Evolutionary conservation across 108 stramenopile species (phyloP).

Genomic region (Skeletonema menzelii): DNA sequence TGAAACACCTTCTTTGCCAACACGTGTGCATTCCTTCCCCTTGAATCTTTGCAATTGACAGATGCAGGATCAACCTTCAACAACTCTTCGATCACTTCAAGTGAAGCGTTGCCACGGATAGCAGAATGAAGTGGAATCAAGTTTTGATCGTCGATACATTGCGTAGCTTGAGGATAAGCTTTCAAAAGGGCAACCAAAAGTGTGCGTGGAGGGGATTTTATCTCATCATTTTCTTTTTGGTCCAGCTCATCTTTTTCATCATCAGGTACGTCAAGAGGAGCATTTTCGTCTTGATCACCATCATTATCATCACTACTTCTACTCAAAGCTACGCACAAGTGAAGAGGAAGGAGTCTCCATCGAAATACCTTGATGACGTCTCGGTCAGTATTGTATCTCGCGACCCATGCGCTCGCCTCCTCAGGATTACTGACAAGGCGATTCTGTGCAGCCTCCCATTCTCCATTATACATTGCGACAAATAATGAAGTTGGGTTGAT

Average conservation of each 20-base stretch:
- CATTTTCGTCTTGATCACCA: neutral
- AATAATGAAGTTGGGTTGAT: conserved; percentile 27
- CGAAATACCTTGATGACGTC: conserved; percentile 2
- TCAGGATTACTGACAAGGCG: conserved; percentile 28
- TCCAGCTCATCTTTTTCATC: neutral
- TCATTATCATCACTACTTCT: conserved; percentile 6
- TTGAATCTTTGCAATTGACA: conserved; percentile 21
- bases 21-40: conserved; percentile 30
- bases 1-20: conserved; percentile 17
- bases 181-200: conserved; percentile 19
- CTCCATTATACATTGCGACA: conserved; percentile 14
- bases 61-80: conserved; percentile 20
- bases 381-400: conserved; percentile 2
- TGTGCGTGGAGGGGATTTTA: conserved; percentile 3
- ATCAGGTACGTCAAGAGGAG: neutral
- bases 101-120: conserved; percentile 33
- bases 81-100: conserved; percentile 10
- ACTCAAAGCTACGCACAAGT: conserved; percentile 22
- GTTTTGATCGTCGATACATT: conserved; percentile 34
- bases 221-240: neutral
- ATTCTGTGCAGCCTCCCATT: conserved; percentile 17
- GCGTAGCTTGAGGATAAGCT: conserved; percentile 28
- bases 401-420: conserved; percentile 37
- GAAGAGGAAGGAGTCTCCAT: conserved; percentile 42
- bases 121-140: conserved; percentile 39